These are phyloP conservation scores for Ophiognomonia clavigignenti-juglandacearum DNA, from an alignment of 2,329 filamentous ascomycete species.

Conservation along the genomic window DNA sequence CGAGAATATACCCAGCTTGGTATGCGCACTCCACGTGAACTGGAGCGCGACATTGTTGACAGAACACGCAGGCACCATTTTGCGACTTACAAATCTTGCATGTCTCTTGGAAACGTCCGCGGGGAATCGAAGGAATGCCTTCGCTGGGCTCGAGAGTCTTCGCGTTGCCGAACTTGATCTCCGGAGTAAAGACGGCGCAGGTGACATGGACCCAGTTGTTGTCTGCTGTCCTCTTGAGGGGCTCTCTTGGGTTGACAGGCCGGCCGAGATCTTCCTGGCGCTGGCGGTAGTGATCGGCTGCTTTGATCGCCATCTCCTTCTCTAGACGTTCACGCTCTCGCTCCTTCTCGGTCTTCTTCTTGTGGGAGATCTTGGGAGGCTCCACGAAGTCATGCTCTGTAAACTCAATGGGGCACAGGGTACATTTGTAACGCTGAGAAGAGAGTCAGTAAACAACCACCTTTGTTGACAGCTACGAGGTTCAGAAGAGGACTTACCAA, in stretches of 20 bases:
- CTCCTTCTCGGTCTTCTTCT: conserved; percentile 86
- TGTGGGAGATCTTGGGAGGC: conserved; percentile 72
- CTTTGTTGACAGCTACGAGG: not conserved
- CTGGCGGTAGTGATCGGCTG: conserved; percentile 75
- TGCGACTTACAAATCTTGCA: conserved; percentile 81
- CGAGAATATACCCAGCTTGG: conserved; percentile 74
- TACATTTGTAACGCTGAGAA: conserved; percentile 77
- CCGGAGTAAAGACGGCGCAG: conserved; percentile 86
- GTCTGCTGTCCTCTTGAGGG: conserved; percentile 87
- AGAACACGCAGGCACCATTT: conserved; percentile 75
- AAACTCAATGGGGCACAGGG: conserved; percentile 78
- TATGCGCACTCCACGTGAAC: conserved; percentile 92
- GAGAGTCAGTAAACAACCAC: conserved; percentile 2
- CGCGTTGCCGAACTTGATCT: conserved; percentile 88
- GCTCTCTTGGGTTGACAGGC: conserved; percentile 78
- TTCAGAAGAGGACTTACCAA: conserved; percentile 56
- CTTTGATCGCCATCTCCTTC: conserved; percentile 74
- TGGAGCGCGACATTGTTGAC: conserved; percentile 64
- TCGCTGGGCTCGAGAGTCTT: conserved; percentile 80
- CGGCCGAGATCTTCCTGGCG: conserved; percentile 81
- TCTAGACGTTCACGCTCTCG: conserved; percentile 83
- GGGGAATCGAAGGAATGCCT: conserved; percentile 78
- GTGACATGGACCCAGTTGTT: conserved; percentile 98
- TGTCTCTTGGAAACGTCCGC: conserved; percentile 65
- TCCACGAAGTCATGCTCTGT: conserved; percentile 83